Evolutionary conservation across 495 filamentous ascomycete species (phyloP), one percentile per base, ranked within the genome.

Genomic region (Paragyromitra xinjiangensis): DNA sequence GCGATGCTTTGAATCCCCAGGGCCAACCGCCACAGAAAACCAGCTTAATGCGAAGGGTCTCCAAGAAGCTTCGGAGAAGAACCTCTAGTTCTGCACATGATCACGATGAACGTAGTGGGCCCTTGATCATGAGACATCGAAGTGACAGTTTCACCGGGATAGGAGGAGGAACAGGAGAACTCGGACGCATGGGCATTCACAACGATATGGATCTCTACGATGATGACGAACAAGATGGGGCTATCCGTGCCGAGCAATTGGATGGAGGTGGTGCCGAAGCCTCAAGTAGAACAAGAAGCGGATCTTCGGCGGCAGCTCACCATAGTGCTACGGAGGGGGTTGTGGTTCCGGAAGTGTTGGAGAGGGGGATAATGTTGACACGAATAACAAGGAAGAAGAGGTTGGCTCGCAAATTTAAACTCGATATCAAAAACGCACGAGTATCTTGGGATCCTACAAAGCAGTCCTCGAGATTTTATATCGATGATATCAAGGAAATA

Each of bases 401-500:
- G 53, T 93, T 93, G 81, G 87, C 89, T 64, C 86, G 97, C 53
- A 90, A 85, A 40, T 92, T 98, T 76, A 88, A 90, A 40, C 87
- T 98, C 0, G 92, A 98, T 80, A 87, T 91, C 24, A 91, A 93
- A 64, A 87, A 91, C 6, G 93, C 91, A 59, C 95, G 93, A 83
- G 92, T 98, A 44, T 90, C 86, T 42, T 99, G 95, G 95, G 91
- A 96, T 83, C 88, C 89, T 16, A 90, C 88, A 3, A 92, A 92
- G 64, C 88, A 91, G 0, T 87, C 90, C 0, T 98, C 97, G 75
- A 89, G 88, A 19, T 92, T 99, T 78, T 96, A 96, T 81, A 91
- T 99, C 70, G 95, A 99, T 77, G 93, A 99, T 81, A 94, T 99
- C 80, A 91, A 91, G 78, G 93, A 97, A 75, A 93, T 99, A 55